phyloP scores from a whole-genome alignment of 2,329 filamentous ascomycete species.

The Aspergillus arachidicola region DNA sequence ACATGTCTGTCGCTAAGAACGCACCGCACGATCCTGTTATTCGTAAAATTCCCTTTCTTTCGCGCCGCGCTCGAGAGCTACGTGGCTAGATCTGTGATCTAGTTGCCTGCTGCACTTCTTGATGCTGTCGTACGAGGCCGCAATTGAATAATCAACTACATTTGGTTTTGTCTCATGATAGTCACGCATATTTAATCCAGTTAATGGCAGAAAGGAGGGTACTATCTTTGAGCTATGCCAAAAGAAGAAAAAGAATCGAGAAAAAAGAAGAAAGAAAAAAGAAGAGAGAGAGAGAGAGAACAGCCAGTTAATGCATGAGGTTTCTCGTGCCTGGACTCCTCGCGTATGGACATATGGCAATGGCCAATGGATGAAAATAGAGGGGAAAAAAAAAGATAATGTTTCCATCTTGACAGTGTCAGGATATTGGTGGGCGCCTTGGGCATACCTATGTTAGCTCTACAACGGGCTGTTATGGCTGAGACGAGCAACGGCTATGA shows the following conservation, averaged over 20 bases:
- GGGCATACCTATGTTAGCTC: neutral
- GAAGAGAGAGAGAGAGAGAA: no score
- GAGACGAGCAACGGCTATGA: neutral
- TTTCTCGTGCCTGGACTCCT: neutral
- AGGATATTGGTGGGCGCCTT: neutral
- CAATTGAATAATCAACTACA: neutral
- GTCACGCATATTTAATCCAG: constrained; percentile 3
- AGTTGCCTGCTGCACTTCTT: neutral
- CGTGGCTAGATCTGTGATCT: constrained; percentile 17
- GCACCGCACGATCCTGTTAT: constrained; percentile 56
- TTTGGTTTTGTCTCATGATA: constrained; percentile 5
- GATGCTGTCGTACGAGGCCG: neutral
- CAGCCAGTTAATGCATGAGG: neutral
- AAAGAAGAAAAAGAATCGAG: no score
- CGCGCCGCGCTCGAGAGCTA: constrained; percentile 45
- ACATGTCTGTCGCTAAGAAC: constrained; percentile 58
- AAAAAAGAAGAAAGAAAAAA: no score
- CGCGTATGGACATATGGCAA: neutral
- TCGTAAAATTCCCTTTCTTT: constrained; percentile 52
- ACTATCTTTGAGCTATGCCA: neutral
- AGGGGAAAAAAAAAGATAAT: neutral
- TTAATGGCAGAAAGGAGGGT: constrained; percentile 2
- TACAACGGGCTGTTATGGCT: neutral
- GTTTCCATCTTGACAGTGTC: neutral
- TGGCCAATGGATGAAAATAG: neutral